Percentiles rank a stretch among this genome's conserved stretches.
These are phyloP conservation scores for Penstemon barbatus DNA, from an alignment of 257 asterid species.

Conservation along the genomic window DNA sequence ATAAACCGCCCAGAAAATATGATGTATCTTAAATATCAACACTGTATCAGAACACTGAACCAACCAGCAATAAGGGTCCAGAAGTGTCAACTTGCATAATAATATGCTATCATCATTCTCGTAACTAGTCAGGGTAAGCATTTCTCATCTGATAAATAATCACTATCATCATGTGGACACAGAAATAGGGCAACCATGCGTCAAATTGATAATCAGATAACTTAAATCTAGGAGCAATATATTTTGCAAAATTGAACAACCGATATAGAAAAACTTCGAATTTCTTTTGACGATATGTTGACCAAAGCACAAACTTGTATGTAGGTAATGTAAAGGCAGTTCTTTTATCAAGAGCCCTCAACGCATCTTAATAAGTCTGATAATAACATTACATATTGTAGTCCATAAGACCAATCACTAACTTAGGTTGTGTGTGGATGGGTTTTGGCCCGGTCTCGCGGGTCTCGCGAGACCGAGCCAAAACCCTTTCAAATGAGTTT, in stretches of 20 bases:
- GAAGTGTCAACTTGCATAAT: background rate
- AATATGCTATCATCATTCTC: background rate
- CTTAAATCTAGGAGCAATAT: too few relatives aligned
- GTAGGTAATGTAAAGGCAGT: too few relatives aligned
- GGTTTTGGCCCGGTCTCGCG: too few relatives aligned
- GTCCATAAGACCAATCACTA: background rate
- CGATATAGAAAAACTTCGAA: background rate
- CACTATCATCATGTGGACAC: too few relatives aligned
- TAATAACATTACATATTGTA: background rate
- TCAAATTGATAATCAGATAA: too few relatives aligned
- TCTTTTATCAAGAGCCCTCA: background rate
- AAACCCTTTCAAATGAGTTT: too few relatives aligned
- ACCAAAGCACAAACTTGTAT: background rate
- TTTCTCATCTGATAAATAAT: background rate
- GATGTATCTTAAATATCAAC: slow-evolving; percentile 9
- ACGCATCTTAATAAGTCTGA: background rate
- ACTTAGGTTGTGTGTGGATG: too few relatives aligned
- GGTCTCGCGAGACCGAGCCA: too few relatives aligned
- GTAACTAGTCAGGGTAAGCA: slow-evolving; percentile 12
- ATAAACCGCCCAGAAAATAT: background rate
- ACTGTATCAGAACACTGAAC: background rate
- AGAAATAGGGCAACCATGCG: too few relatives aligned
- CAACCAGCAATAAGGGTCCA: slow-evolving; percentile 9
- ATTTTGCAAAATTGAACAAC: background rate
- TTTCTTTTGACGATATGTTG: background rate